Conservation (phyloP, 495 filamentous ascomycete genomes). For the Penicillium ucsense region DNA sequence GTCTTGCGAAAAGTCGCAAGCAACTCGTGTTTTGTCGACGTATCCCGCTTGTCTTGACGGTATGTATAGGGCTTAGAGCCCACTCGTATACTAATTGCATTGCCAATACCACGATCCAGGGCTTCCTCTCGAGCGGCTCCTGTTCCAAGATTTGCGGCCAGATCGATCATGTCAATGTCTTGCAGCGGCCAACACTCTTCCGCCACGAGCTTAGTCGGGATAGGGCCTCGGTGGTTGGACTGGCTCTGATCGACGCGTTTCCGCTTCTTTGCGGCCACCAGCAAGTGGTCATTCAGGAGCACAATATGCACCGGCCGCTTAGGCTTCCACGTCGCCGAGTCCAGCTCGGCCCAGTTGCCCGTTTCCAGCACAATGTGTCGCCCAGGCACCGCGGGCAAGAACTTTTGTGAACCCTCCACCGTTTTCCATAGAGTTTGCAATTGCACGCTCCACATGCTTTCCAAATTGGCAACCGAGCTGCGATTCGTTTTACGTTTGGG, state of each 20-base stretch:
- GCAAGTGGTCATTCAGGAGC: slow-evolving; percentile 86
- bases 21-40: slow-evolving; percentile 65
- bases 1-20: slow-evolving; percentile 85
- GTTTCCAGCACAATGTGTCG: slow-evolving; percentile 88
- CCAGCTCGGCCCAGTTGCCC: slow-evolving; percentile 85
- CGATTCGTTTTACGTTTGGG: slow-evolving; percentile 40
- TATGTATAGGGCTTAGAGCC: slow-evolving; percentile 92
- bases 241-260: slow-evolving; percentile 64
- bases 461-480: slow-evolving; percentile 77
- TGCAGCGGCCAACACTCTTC: slow-evolving; percentile 91
- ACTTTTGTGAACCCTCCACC: slow-evolving; percentile 94
- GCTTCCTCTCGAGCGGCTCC: slow-evolving; percentile 44
- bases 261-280: slow-evolving; percentile 85
- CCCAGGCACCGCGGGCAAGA: slow-evolving; percentile 80
- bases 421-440: slow-evolving; percentile 76
- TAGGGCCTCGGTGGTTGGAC: slow-evolving; percentile 43
- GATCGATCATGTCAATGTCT: slow-evolving; percentile 88
- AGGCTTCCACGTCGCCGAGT: slow-evolving; percentile 93
- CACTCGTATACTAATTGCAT: slow-evolving; percentile 84
- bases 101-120: slow-evolving; percentile 58
- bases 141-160: slow-evolving; percentile 53
- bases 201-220: slow-evolving; percentile 72
- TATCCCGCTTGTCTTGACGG: slow-evolving; percentile 64
- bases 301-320: slow-evolving; percentile 77
- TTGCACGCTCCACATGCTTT: slow-evolving; percentile 89